phyloP scores from a whole-genome alignment of 768 basidiomycete genomes.

The Russula olivacea region DNA sequence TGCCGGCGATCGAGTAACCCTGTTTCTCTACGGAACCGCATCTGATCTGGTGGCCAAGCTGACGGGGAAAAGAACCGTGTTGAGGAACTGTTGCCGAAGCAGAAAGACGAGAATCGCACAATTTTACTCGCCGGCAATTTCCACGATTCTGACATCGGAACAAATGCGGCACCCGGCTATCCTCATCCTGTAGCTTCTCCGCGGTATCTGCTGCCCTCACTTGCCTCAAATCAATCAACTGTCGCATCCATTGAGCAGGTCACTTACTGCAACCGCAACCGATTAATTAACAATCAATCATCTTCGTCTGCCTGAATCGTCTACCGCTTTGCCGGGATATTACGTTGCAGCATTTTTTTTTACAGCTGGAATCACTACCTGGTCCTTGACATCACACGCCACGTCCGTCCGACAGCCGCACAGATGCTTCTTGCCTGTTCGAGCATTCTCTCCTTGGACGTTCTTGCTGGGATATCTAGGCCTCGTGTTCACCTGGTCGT shows the following conservation, averaged over 20 bases:
- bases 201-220: not conserved
- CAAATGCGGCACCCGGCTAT: not conserved
- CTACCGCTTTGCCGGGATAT: not conserved
- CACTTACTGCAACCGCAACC: not conserved
- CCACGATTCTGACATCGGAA: not conserved
- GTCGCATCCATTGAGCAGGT: not conserved
- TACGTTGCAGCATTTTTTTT: not conserved
- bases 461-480: not conserved
- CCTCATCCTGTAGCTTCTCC: not conserved
- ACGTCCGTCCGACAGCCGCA: not conserved
- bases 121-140: not conserved
- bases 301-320: not conserved
- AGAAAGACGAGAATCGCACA: not conserved
- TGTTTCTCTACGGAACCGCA: not conserved
- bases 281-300: not conserved
- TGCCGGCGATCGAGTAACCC: no score
- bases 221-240: no score
- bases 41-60: not conserved
- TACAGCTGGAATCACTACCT: no score
- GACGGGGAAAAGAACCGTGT: not conserved
- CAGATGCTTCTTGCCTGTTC: constrained; percentile 3
- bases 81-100: not conserved
- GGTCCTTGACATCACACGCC: not conserved
- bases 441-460: not conserved
- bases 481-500: not conserved